Percentiles rank a stretch among this genome's conserved stretches.
Conservation (phyloP, 2,329 filamentous ascomycete species). For the Colletotrichum zoysiae region DNA sequence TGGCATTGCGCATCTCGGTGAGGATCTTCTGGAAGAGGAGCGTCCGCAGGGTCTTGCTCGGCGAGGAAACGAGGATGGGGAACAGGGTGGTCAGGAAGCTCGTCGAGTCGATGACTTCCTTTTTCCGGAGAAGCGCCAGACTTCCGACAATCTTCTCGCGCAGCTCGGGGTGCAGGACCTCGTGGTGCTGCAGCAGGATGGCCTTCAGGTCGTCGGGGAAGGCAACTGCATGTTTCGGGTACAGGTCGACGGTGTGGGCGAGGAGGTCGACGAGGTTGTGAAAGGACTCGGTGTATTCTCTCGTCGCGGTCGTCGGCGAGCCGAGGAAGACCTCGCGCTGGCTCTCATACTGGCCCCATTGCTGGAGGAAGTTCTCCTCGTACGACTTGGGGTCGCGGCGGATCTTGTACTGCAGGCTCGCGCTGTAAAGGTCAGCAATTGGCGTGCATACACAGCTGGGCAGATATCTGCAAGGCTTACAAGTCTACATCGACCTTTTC, state of each 20-base stretch:
- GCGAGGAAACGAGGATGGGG: constrained; percentile 90
- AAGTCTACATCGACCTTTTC: constrained; percentile 96
- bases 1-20: constrained; percentile 88
- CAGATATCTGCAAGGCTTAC: constrained; percentile 58
- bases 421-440: constrained; percentile 62
- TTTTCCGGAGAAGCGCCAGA: constrained; percentile 87
- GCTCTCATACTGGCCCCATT: constrained; percentile 92
- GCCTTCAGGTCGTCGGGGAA: constrained; percentile 87
- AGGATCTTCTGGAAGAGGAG: constrained; percentile 91
- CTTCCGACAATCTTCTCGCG: constrained; percentile 95
- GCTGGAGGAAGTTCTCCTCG: constrained; percentile 86
- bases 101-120: constrained; percentile 90
- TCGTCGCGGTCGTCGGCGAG: constrained; percentile 81
- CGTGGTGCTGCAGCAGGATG: constrained; percentile 86
- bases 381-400: constrained; percentile 90
- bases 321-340: constrained; percentile 92
- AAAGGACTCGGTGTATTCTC: constrained; percentile 84
- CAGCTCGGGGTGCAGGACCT: constrained; percentile 83
- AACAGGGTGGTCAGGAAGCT: constrained; percentile 91
- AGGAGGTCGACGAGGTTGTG: constrained; percentile 94
- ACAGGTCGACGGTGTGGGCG: constrained; percentile 93
- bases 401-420: constrained; percentile 93
- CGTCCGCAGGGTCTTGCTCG: constrained; percentile 87
- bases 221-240: constrained; percentile 80
- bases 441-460: background rate